These are phyloP conservation scores for Yamadazyma spencermartinsiae DNA, from an alignment of 1,139 yeast genomes.

Conservation along the genomic window DNA sequence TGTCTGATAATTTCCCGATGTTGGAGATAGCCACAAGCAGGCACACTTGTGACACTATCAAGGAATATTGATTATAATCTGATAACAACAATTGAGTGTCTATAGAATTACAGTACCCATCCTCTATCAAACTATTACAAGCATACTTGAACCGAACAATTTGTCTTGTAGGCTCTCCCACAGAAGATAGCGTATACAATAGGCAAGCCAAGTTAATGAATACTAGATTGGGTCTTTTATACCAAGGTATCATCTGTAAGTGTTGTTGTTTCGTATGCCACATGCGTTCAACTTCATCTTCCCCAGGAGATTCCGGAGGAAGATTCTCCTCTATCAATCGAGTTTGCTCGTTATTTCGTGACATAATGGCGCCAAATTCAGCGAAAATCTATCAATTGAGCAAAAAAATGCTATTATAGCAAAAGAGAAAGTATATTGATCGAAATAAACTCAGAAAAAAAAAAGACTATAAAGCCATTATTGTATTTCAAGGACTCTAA, in stretches of 20 bases:
- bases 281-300: not conserved
- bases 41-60: constrained; percentile 27
- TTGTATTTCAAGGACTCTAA: no score
- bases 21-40: constrained; percentile 45
- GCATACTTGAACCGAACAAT: constrained; percentile 37
- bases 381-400: no score
- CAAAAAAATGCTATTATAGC: no score
- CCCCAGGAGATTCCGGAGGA: not conserved
- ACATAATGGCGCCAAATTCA: not conserved
- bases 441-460: no score
- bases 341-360: not conserved
- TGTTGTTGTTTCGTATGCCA: not conserved
- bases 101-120: constrained; percentile 29
- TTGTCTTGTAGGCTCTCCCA: constrained; percentile 38
- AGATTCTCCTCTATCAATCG: not conserved
- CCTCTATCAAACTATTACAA: constrained; percentile 26
- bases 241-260: not conserved
- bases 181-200: constrained; percentile 27
- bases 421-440: no score
- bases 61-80: constrained; percentile 33
- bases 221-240: constrained; percentile 28
- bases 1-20: constrained; percentile 64
- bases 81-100: constrained; percentile 38
- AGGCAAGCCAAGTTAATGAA: constrained; percentile 31
- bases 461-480: no score